A percentile compares a stretch with the other conserved stretches of the same genome.
These are phyloP conservation scores for Bretziella fagacearum DNA, from an alignment of 2,329 filamentous ascomycete genomes.

Conservation along the genomic window DNA sequence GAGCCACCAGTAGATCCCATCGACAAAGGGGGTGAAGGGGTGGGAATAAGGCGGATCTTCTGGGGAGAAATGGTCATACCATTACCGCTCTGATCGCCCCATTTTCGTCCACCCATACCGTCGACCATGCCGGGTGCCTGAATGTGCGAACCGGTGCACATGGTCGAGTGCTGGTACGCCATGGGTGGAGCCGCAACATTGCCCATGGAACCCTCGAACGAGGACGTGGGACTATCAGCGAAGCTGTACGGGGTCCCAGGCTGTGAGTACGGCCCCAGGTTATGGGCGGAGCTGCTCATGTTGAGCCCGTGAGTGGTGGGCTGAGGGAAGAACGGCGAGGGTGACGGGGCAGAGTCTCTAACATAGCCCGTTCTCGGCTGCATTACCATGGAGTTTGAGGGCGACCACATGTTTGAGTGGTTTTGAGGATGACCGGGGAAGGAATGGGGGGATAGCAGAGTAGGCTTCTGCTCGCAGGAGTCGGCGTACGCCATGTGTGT, in stretches of 20 bases:
- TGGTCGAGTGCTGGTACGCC: background rate
- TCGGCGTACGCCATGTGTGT: background rate
- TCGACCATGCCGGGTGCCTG: background rate
- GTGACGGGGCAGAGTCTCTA: background rate
- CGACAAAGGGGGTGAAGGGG: background rate
- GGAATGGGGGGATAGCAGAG: background rate
- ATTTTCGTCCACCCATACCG: too few species aligned
- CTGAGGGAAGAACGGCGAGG: background rate
- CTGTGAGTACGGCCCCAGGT: background rate
- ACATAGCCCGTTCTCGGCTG: background rate
- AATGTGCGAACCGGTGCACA: background rate
- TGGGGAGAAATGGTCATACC: background rate
- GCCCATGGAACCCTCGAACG: constrained; percentile 6
- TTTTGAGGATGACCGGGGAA: background rate
- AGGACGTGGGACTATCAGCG: constrained; percentile 4
- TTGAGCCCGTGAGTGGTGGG: background rate
- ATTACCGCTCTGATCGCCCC: background rate
- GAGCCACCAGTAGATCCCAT: background rate
- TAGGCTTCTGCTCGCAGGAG: background rate
- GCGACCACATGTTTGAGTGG: background rate
- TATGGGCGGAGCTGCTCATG: background rate
- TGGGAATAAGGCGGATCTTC: background rate
- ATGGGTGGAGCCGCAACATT: background rate
- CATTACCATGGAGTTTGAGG: background rate
- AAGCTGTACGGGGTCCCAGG: background rate